These are phyloP conservation scores for Secale cereale DNA, from an alignment of 176 grass and related monocot species.

Conservation along the genomic window DNA sequence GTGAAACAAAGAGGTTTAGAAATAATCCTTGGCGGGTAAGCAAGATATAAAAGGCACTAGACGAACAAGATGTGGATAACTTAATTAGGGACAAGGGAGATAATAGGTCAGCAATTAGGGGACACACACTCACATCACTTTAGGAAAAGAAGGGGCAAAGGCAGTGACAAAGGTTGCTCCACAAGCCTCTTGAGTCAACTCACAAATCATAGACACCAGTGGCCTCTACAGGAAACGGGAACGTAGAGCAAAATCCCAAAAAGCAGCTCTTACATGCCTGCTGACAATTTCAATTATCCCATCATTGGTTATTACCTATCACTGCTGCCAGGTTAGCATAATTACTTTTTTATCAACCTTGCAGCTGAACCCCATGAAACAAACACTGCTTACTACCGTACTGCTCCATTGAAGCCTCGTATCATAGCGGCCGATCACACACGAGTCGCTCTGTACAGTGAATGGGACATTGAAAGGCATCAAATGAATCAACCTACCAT, in stretches of 20 bases:
- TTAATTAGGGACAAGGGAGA: slow-evolving; percentile 18
- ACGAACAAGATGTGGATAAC: slow-evolving; percentile 9
- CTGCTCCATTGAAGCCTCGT: slow-evolving; percentile 24
- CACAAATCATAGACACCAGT: slow-evolving; percentile 47
- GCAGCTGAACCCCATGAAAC: not conserved
- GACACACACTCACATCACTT: slow-evolving; percentile 18
- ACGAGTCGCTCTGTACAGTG: slow-evolving; percentile 19
- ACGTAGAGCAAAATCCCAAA: slow-evolving; percentile 46
- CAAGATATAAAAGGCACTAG: not conserved
- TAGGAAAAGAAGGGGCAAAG: slow-evolving; percentile 28
- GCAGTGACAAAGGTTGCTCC: slow-evolving; percentile 35
- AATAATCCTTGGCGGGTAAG: not conserved
- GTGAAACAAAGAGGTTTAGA: not conserved
- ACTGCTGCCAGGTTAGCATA: not conserved
- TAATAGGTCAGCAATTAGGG: slow-evolving; percentile 11
- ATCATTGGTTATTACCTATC: not conserved
- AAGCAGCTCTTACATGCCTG: not conserved
- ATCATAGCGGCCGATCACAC: slow-evolving; percentile 3
- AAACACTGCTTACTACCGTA: not conserved
- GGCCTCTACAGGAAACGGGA: slow-evolving; percentile 12
- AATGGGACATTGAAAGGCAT: slow-evolving; percentile 60
- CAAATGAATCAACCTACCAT: slow-evolving; percentile 63
- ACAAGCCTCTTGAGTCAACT: slow-evolving; percentile 36
- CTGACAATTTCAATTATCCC: not conserved
- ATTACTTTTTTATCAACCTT: not conserved